Conservation (phyloP, 306 rosid species). For the Casuarina equisetifolia region DNA sequence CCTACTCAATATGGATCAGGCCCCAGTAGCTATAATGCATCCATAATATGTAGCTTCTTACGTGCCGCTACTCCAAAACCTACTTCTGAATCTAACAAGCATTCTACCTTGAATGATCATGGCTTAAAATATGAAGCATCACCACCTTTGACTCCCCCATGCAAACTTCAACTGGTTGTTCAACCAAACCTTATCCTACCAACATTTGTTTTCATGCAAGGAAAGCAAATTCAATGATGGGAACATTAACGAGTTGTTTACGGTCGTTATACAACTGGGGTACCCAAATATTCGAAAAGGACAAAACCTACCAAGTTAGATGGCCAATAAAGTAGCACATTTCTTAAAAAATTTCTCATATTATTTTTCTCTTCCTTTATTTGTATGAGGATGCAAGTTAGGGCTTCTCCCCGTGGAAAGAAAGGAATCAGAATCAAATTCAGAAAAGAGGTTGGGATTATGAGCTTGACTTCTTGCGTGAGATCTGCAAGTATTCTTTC, state of each 20-base stretch:
- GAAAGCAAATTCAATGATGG: not conserved
- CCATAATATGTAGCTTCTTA: not conserved
- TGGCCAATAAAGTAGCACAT: not conserved
- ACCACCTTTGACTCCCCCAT: slow-evolving; percentile 26
- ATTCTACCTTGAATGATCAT: not conserved
- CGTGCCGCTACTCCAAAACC: not conserved
- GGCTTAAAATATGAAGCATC: slow-evolving; percentile 3
- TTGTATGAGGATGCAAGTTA: not conserved
- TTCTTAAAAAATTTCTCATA: too few relatives aligned
- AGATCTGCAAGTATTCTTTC: not conserved
- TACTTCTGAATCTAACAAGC: not conserved
- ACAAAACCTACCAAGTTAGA: not conserved
- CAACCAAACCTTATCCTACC: slow-evolving; percentile 41
- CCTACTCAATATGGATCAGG: slow-evolving; percentile 11
- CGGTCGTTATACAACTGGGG: not conserved
- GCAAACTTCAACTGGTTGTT: slow-evolving; percentile 39
- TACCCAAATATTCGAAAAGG: not conserved
- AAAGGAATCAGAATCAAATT: not conserved
- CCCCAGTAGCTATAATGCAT: not conserved
- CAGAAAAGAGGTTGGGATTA: not conserved
- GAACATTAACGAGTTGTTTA: not conserved
- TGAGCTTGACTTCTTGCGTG: not conserved
- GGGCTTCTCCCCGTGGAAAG: not conserved
- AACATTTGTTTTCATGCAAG: not conserved
- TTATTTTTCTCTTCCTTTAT: too few relatives aligned